These are phyloP conservation scores for Xylaria castorea DNA, from an alignment of 495 filamentous ascomycete genomes.

Conservation along the genomic window DNA sequence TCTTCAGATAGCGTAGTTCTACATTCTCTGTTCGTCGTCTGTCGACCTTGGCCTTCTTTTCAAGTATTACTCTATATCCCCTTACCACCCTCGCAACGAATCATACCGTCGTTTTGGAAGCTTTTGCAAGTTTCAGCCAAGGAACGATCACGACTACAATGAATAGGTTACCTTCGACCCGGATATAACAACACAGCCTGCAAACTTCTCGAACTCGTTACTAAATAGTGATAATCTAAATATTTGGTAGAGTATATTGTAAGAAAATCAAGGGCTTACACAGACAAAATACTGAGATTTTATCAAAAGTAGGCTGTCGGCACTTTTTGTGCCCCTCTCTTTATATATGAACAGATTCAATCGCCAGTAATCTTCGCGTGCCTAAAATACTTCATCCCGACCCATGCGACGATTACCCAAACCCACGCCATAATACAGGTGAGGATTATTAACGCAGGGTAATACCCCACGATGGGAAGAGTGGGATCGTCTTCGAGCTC, in stretches of 20 bases:
- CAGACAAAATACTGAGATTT: neutral
- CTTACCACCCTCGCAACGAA: neutral
- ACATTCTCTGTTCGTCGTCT: neutral
- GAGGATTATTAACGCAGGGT: constrained; percentile 90
- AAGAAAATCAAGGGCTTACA: neutral
- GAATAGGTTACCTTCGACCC: neutral
- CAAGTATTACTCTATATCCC: neutral
- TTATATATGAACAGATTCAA: constrained; percentile 29
- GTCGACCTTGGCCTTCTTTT: neutral
- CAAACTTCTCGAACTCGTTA: neutral
- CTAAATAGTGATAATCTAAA: neutral
- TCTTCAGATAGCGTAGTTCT: neutral
- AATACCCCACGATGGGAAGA: constrained; percentile 94
- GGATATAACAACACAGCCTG: neutral
- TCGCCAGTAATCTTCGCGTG: constrained; percentile 83
- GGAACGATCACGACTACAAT: neutral
- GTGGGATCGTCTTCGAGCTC: constrained; percentile 93
- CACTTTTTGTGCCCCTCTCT: neutral
- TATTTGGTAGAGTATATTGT: neutral
- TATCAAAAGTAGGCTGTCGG: neutral
- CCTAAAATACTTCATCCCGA: constrained; percentile 99
- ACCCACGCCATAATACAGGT: constrained; percentile 98
- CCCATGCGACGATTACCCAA: constrained; percentile 96
- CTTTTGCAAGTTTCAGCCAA: neutral
- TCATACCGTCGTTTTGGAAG: neutral